A percentile compares a stretch with the other conserved stretches of the same genome.
Conservation (phyloP, 139 green algal species). For the Chlorella sorokiniana region DNA sequence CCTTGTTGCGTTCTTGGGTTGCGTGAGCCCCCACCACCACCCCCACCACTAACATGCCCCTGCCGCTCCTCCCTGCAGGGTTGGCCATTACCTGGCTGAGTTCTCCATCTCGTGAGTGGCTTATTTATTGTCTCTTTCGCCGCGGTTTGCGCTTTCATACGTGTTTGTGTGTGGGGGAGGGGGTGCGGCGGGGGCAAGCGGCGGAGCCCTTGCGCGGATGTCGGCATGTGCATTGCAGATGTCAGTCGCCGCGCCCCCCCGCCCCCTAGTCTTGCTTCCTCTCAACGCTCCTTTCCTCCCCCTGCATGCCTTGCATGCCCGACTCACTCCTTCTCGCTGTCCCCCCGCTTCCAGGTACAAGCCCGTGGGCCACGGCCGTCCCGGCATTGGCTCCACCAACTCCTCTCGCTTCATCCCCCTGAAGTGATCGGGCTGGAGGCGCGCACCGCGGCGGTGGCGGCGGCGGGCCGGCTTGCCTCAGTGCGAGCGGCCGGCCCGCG, state of each 20-base stretch:
- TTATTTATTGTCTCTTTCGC: not conserved
- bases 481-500: slow-evolving; percentile 27
- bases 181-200: too few relatives aligned
- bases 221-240: too few relatives aligned
- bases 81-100: slow-evolving; percentile 98
- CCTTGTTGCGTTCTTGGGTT: too few relatives aligned
- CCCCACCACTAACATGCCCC: not conserved
- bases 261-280: not conserved
- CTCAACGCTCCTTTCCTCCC: not conserved
- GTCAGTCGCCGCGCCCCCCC: too few relatives aligned
- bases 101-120: slow-evolving; percentile 91
- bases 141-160: too few relatives aligned
- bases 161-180: not conserved
- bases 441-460: not conserved
- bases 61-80: slow-evolving; percentile 99
- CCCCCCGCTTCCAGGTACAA: slow-evolving; percentile 79
- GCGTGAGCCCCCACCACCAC: not conserved
- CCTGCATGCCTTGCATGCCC: not conserved
- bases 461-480: slow-evolving; percentile 14
- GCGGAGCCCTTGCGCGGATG: too few relatives aligned
- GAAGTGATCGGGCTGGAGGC: slow-evolving; percentile 72
- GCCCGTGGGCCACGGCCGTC: slow-evolving; percentile 95
- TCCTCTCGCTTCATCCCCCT: slow-evolving; percentile 98
- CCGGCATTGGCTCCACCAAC: slow-evolving; percentile 95
- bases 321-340: not conserved